These are phyloP conservation scores for Infundibulicybe gibba DNA, from an alignment of 768 basidiomycete species.

Conservation along the genomic window DNA sequence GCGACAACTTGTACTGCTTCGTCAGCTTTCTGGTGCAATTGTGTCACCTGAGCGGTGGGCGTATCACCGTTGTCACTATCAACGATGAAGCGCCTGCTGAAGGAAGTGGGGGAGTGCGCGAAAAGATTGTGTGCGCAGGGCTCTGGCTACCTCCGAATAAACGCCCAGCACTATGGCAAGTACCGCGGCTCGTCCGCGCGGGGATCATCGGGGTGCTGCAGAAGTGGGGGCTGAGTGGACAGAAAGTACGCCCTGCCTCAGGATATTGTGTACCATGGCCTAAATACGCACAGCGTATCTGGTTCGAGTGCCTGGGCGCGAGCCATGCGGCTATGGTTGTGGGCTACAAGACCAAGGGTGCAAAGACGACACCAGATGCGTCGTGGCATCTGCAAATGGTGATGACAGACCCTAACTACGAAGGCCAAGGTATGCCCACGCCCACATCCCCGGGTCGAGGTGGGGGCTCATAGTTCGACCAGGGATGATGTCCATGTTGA, in stretches of 20 bases:
- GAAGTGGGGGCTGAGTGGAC: slow-evolving; percentile 3
- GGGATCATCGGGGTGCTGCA: slow-evolving; percentile 2
- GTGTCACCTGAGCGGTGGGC: slow-evolving; percentile 1
- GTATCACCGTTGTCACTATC: slow-evolving; percentile 5
- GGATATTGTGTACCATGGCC: background rate
- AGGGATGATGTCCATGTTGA: background rate
- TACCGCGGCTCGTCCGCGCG: slow-evolving; percentile 1
- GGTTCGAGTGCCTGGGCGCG: background rate
- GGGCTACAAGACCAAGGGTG: slow-evolving; percentile 13
- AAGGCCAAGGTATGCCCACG: slow-evolving; percentile 20
- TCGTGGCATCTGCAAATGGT: slow-evolving; percentile 26
- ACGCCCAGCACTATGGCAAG: slow-evolving; percentile 3
- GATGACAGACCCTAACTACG: slow-evolving; percentile 20
- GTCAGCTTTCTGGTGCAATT: background rate
- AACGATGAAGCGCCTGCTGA: background rate
- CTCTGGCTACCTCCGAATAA: slow-evolving; percentile 6
- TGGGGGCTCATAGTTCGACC: background rate
- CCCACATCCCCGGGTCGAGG: background rate
- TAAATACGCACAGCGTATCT: background rate
- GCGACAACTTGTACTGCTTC: background rate
- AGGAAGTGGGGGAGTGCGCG: background rate
- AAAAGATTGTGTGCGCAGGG: slow-evolving; percentile 2
- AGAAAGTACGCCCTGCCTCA: slow-evolving; percentile 1
- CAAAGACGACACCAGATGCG: slow-evolving; percentile 14
- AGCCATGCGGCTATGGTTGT: slow-evolving; percentile 12